Conservation (phyloP, 2,329 filamentous ascomycete species). For the Penicillium sp. region DNA sequence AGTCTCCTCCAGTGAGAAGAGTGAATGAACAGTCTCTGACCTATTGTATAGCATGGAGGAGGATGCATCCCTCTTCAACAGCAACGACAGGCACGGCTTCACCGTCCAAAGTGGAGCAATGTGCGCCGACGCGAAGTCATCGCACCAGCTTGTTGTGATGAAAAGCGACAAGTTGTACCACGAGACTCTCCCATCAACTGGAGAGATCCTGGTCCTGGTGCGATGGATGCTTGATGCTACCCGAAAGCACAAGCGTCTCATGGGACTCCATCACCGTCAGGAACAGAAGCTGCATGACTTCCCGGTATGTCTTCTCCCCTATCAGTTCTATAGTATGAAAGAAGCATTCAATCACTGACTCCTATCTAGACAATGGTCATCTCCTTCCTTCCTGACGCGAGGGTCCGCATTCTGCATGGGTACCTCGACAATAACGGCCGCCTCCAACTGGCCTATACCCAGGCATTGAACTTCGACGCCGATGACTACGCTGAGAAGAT, state of each 20-base stretch:
- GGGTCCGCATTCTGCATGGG: conserved; percentile 11
- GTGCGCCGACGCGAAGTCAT: not conserved
- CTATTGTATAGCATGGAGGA: not conserved
- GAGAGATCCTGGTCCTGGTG: conserved; percentile 10
- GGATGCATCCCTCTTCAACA: not conserved
- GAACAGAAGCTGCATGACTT: conserved; percentile 3
- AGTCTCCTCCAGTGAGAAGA: not conserved
- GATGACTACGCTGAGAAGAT: conserved; percentile 2
- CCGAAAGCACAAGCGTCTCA: not conserved
- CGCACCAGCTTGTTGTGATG: conserved; percentile 7
- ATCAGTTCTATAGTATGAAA: too few species aligned
- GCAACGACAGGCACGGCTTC: conserved; percentile 4
- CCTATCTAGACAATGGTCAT: conserved; percentile 9
- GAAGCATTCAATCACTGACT: too few species aligned
- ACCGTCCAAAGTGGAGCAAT: conserved; percentile 1
- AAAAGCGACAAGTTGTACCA: not conserved
- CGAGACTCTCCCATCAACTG: not conserved
- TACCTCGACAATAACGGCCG: conserved; percentile 6
- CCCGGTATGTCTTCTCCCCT: conserved; percentile 1
- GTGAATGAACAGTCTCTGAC: not conserved
- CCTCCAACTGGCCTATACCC: conserved; percentile 10
- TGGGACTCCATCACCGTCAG: not conserved
- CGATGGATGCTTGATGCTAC: conserved; percentile 12
- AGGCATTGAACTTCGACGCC: conserved; percentile 7
- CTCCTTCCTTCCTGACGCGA: conserved; percentile 9